Evolutionary conservation across 169 alveolate genomes (phyloP), one percentile per base, ranked within the genome.

Genomic region (Perkinsus marinus): DNA sequence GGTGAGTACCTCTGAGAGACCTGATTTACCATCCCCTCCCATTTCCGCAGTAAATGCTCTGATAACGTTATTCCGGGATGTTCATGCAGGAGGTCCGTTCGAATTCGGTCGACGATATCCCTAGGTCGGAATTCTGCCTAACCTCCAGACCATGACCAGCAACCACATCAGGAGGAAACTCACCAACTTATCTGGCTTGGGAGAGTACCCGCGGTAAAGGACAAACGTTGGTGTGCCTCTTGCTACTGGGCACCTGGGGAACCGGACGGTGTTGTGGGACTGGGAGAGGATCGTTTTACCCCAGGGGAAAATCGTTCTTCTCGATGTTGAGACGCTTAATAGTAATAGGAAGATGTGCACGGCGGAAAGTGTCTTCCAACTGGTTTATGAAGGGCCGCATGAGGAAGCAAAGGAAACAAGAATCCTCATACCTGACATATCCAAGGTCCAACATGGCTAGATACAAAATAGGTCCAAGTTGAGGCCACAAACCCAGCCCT

Each of bases 201-300:
- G 79, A 57, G 79, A 57, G 22, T 57, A 57, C 0, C 79, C 79
- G 34, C 91, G 68, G 39, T 91, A 94, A 89, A 93, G 37, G 3
- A 95, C 94, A 68, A 95, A 95, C 9, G 96, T 94, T 0, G 96
- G 96, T 0, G 96, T 95, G 10, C 95, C 95, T 2, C 96, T 68
- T 0, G 95, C 91, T 17, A 94, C 92, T 0, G 94, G 95, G 89
- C 96, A 94, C 38, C 94, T 94, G 6, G 39, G n/a, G 16, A 10
- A 10, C 10, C 19, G 46, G 10, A 6, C 19, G 46, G 46, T 41
- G 46, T 6, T 3, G 46, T 2, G 5, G 22, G 3, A 57, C 79
- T 57, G 7, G 26, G 22, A 13, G 79, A 13, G 79, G 34, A 26
- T 2, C 30, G 79, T 30, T 13, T 16, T 57, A 57, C 79, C 79